Conservation (phyloP, 2,329 filamentous ascomycete genomes). For the Achaetomium macrosporum region DNA sequence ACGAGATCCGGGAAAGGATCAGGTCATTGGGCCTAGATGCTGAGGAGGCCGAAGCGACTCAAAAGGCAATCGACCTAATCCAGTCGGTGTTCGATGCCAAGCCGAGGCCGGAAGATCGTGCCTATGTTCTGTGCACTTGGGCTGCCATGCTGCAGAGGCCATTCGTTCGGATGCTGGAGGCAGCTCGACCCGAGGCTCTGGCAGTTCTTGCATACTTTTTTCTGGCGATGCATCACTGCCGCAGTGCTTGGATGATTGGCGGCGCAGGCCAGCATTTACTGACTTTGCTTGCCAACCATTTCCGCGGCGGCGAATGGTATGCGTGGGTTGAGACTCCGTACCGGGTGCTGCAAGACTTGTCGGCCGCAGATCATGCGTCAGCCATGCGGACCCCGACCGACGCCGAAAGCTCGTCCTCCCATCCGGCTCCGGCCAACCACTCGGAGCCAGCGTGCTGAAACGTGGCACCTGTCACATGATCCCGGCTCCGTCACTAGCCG, state of each 20-base stretch:
- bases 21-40: conserved; percentile 10
- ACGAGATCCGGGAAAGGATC: conserved; percentile 23
- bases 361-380: neutral
- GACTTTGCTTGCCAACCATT: conserved; percentile 20
- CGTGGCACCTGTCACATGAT: conserved; percentile 18
- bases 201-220: conserved; percentile 38
- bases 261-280: conserved; percentile 29
- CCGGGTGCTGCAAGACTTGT: conserved; percentile 16
- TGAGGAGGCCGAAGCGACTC: conserved; percentile 20
- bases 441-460: neutral
- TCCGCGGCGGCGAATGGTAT: conserved; percentile 29
- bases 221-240: conserved; percentile 34
- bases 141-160: conserved; percentile 30
- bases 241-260: conserved; percentile 32
- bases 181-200: conserved; percentile 35
- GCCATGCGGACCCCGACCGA: neutral
- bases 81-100: conserved; percentile 29
- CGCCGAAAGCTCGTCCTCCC: neutral
- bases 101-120: conserved; percentile 9
- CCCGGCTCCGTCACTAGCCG: neutral
- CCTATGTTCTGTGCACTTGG: conserved; percentile 33
- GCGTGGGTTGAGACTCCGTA: conserved; percentile 27
- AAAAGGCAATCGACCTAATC: conserved; percentile 24
- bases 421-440: neutral
- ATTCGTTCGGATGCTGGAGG: conserved; percentile 33